Conservation (phyloP, 768 basidiomycete species). For the Trametopsis cervina region DNA sequence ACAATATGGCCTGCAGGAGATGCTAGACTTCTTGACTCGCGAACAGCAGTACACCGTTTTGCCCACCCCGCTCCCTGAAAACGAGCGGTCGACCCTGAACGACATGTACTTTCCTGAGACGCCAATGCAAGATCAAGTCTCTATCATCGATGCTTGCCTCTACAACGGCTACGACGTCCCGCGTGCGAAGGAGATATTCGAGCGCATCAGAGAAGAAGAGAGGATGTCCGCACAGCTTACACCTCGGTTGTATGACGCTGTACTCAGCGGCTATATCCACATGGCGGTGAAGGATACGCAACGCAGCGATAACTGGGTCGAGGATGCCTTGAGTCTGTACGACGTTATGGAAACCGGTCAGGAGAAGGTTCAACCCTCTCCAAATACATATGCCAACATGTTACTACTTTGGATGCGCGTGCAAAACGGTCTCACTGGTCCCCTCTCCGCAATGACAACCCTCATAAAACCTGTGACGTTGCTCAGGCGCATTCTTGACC, state of each 20-base stretch:
- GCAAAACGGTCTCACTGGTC: slow-evolving; percentile 23
- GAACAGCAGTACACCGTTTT: slow-evolving; percentile 47
- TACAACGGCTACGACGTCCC: slow-evolving; percentile 68
- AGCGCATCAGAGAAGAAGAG: slow-evolving; percentile 40
- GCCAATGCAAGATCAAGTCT: slow-evolving; percentile 57
- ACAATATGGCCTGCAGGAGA: slow-evolving; percentile 27
- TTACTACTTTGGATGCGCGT: slow-evolving; percentile 49
- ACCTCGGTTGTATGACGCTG: slow-evolving; percentile 49
- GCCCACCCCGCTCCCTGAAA: slow-evolving; percentile 58
- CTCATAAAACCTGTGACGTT: slow-evolving; percentile 19
- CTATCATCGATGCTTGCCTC: slow-evolving; percentile 81
- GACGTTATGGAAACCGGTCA: slow-evolving; percentile 42
- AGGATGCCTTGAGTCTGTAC: slow-evolving; percentile 56
- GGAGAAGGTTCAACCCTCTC: slow-evolving; percentile 43
- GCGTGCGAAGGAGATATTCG: slow-evolving; percentile 71
- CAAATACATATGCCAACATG: slow-evolving; percentile 64
- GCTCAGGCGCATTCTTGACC: slow-evolving; percentile 32
- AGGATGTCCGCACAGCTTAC: slow-evolving; percentile 42
- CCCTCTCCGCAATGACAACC: slow-evolving; percentile 10
- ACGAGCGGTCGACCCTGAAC: slow-evolving; percentile 32
- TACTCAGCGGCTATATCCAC: slow-evolving; percentile 57
- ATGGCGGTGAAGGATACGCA: slow-evolving; percentile 46
- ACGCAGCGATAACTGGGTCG: slow-evolving; percentile 48
- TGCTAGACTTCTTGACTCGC: slow-evolving; percentile 46
- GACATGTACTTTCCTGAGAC: slow-evolving; percentile 60